Base-by-base conservation (phyloP, 2,329 filamentous ascomycete genomes). In the Phialophora macrospora region DNA sequence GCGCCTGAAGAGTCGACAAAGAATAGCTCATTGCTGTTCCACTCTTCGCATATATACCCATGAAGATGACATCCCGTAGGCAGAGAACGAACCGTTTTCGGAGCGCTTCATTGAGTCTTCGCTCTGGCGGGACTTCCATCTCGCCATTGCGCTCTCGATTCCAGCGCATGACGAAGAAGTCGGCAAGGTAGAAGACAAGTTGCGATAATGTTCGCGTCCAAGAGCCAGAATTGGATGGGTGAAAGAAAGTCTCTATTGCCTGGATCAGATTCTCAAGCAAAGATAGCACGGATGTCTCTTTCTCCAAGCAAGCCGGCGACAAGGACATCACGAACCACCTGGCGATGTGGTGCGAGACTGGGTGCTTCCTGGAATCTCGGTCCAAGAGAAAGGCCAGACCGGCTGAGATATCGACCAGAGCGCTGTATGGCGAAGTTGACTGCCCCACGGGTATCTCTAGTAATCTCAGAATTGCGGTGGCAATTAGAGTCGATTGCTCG, bases 21-120 rank as follows among this genome's bases (percentile, higher is more conserved):
- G 94, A 96, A 81, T 93, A 96, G 77, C 90, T 93, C 75, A 97
- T 93, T 2, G 95, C 90, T 57, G 93, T 93, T 64, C 88, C 89
- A 77, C 93, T 97, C 83, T 99, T 99, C 61, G 93, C 91, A 77
- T 97, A 99, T 57, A 99, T 90, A 30, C 95, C 95, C 93, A 99
- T 97, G 77, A 97, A 99, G 4, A 93, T 92, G 55, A 97, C 94
- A 71, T 99, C 95, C 70, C 90, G 89, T 69, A 99, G 81, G 68
- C 92, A 91, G 44, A 93, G 80, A 32, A 99, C 95, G 75, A 99
- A 98, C 54, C 95, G 89, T 74, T 84, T 87, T 81, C 93, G 97
- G 71, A 99, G 77, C n/a, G 87, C 88, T 34, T 88, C 85, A 68
- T 88, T 95, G 71, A 99, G 88, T 72, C 83, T 89, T 61, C 95